Conservation (phyloP, 2,329 filamentous ascomycete species). For the Plectosphaerella cucumerina region DNA sequence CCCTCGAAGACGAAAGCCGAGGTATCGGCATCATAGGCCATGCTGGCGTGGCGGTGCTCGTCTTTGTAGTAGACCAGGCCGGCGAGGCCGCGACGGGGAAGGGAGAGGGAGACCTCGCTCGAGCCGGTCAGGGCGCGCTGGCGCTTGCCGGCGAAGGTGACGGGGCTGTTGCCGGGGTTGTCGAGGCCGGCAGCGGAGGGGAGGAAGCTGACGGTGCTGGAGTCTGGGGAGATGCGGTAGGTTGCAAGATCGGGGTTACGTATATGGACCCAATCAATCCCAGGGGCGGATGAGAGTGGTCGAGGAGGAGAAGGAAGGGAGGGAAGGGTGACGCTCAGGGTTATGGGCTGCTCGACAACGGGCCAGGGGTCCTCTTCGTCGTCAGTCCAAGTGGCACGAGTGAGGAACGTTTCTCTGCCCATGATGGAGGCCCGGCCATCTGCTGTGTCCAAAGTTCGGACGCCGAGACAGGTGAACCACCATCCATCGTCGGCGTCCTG, state of each 20-base stretch:
- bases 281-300: constrained; percentile 2
- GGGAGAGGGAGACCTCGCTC: neutral
- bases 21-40: constrained; percentile 4
- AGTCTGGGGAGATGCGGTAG: constrained; percentile 3
- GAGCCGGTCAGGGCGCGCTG: neutral
- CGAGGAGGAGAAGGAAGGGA: neutral
- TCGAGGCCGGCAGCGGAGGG: neutral
- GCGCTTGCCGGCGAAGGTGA: neutral
- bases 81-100: neutral
- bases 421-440: constrained; percentile 17
- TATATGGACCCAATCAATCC: constrained; percentile 8
- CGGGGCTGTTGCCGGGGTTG: neutral
- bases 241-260: constrained; percentile 8
- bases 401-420: constrained; percentile 28
- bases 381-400: constrained; percentile 21
- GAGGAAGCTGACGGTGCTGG: neutral
- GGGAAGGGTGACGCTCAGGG: neutral
- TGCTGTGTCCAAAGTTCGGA: constrained; percentile 7
- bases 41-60: constrained; percentile 11
- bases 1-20: constrained; percentile 7
- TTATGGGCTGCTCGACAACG: neutral
- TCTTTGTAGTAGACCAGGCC: constrained; percentile 19
- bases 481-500: constrained; percentile 15
- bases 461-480: constrained; percentile 14
- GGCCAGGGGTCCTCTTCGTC: constrained; percentile 17